Evolutionary conservation across 306 rosid genomes (phyloP), one percentile per base, ranked within the genome.

Genomic region (Cajanus cajan): DNA sequence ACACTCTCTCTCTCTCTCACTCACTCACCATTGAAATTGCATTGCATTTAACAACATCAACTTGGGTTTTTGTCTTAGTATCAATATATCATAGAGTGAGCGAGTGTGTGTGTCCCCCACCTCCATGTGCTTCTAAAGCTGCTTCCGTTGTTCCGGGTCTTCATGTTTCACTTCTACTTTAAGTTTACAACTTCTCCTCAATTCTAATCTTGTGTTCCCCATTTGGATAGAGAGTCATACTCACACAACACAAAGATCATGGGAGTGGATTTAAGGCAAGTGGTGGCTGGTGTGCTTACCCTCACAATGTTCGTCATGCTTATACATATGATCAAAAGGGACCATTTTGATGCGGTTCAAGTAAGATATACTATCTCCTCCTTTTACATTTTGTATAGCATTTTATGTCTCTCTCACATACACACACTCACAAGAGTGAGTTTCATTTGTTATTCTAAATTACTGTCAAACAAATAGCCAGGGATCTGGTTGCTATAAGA

Each of bases 241-340:
- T 39, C 15, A 31, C 51, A 62, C 51, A 12, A 43, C n/a, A 0
- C 6, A 58, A 6, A 63, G 47, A 61, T 22, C 68, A 90, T 91
- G 98, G 97, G 97, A 33, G 90, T 90, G 73, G 99, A 96, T 91
- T 89, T 96, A 88, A 93, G 98, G 85, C 99, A 96, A 84, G 92
- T 96, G 12, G 95, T 96, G 76, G 99, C 99, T 5, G 99, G 94
- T 14, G 61, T 91, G 0, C 91, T 96, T 66, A 96, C 99, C 4
- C 21, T 96, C 41, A 88, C 98, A 10, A 96, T 96, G 99, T 96
- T 96, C 77, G 92, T 96, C 31, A 93, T 96, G 99, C 99, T 96
- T 70, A 97, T 97, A 4, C 87, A 93, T 62, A 96, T 96, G 99
- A 93, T 96, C 88, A 96, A 96, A 84, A 89, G 98, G 73, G 99